Evolutionary conservation across 2,329 filamentous ascomycete genomes (phyloP).

Genomic region (Arthrobotrys musiformis): DNA sequence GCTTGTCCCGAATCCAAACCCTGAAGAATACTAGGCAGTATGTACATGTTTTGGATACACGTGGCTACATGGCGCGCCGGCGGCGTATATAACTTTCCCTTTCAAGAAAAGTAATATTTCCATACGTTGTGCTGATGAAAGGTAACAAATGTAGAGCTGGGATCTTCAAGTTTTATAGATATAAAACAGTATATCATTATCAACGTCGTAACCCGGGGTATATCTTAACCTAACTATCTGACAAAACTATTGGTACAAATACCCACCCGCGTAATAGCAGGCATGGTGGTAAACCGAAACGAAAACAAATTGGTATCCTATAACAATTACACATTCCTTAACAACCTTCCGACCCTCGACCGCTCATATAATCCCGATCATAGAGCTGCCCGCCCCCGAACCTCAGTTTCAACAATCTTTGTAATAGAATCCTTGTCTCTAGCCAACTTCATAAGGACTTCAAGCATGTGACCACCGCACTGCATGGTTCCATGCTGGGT

Average conservation of each 20-base stretch:
- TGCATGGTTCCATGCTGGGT: slow-evolving; percentile 48
- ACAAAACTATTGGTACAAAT: slow-evolving; percentile 3
- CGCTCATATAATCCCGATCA: not conserved
- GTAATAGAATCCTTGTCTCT: slow-evolving; percentile 48
- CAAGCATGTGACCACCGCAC: slow-evolving; percentile 48
- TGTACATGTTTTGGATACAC: no score
- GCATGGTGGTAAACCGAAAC: not conserved
- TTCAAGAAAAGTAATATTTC: no score
- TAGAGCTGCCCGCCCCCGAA: slow-evolving; percentile 26
- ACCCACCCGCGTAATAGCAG: not conserved
- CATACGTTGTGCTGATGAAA: not conserved
- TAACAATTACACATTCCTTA: not conserved
- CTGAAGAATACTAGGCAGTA: no score
- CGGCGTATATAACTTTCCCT: no score
- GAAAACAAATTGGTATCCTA: slow-evolving; percentile 50
- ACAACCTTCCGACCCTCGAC: not conserved
- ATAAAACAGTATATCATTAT: not conserved
- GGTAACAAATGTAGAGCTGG: not conserved
- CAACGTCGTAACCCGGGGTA: not conserved
- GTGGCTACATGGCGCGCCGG: no score
- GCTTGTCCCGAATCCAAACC: no score
- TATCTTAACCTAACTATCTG: not conserved
- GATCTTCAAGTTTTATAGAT: no score
- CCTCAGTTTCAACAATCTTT: slow-evolving; percentile 35
- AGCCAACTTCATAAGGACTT: slow-evolving; percentile 44